Evolutionary conservation across 129 eudicot genomes (phyloP), one percentile per base, ranked within the genome.

Genomic region (Flaveria linearis): DNA sequence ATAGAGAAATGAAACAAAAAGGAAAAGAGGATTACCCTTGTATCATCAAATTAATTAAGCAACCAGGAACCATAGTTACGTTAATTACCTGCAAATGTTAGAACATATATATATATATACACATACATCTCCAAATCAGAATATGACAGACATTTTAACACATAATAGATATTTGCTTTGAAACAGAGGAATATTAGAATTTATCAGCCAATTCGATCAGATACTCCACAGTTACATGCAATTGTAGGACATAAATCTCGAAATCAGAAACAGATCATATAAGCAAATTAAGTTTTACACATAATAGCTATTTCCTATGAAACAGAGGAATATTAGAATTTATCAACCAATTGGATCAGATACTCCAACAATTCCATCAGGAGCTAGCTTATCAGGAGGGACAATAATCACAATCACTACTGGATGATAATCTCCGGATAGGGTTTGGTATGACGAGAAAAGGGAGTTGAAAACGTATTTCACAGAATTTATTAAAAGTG

Each of bases 1-100:
- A 28, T 28, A 0, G 52, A 11, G 26, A 26, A 82, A 23, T 63
- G 69, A 64, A 36, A 72, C n/a, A 56, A 28, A n/a, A 28, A 17
- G 17, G 67, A 49, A 67, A 11, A 17, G 33, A 69, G 74, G 41
- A 58, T 46, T 85, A 90, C 98, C 92, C 79, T 89, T 51, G 99
- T 95, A 74, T 95, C 99, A 83, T 95, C 97, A 80, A 95, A 28
- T 28, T 28, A 95, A 28, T 28, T 28, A 28, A 95, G 87, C 92
- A 91, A 69, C 94, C 89, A 68, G 97, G 97, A 68, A 86, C 81
- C 96, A 89, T 86, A 45, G 82, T 74, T 63, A 28, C 33, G 33
- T 28, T 28, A 26, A 26, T 26, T 3, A 86, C 90, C 98, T 93
- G 88, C 72, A 80, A 36, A 69, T 51, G 20, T 70, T 28, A 58